Percentiles rank a stretch among this genome's conserved stretches.
These are phyloP conservation scores for Monosporascus sp. DNA, from an alignment of 2,329 filamentous ascomycete genomes.

Conservation along the genomic window DNA sequence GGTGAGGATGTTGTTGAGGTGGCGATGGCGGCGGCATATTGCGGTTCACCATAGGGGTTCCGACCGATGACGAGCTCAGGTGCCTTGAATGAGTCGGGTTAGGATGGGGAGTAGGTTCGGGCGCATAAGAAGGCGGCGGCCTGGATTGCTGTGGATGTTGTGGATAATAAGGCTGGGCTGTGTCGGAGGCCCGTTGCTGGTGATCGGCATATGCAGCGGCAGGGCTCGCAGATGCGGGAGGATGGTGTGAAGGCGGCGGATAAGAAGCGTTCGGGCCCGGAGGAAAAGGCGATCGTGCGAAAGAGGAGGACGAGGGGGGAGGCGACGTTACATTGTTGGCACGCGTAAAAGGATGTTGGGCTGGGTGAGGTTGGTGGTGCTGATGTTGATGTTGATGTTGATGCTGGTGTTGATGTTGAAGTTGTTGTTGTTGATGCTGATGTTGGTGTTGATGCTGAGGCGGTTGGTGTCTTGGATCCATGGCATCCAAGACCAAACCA, in stretches of 20 bases:
- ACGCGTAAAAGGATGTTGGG: slow-evolving; percentile 4
- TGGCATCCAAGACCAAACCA: not conserved
- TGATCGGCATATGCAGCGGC: slow-evolving; percentile 18
- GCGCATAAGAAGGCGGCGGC: slow-evolving; percentile 16
- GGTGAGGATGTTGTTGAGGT: slow-evolving; percentile 18
- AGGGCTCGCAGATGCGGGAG: slow-evolving; percentile 20
- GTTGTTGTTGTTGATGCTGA: not conserved
- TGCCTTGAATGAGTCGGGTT: slow-evolving; percentile 24
- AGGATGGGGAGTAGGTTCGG: slow-evolving; percentile 24
- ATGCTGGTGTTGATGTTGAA: not conserved
- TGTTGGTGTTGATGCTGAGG: not conserved
- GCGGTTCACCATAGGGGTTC: slow-evolving; percentile 18
- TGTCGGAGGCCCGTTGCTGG: slow-evolving; percentile 24
- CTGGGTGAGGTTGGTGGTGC: slow-evolving; percentile 2
- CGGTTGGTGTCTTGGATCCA: not conserved
- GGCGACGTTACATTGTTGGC: slow-evolving; percentile 6
- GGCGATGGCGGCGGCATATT: slow-evolving; percentile 26
- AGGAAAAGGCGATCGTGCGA: slow-evolving; percentile 11
- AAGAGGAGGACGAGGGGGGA: not conserved
- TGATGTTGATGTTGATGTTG: slow-evolving; percentile 2
- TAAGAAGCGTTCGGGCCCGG: slow-evolving; percentile 10
- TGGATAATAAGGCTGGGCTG: slow-evolving; percentile 21
- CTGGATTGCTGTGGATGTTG: slow-evolving; percentile 22
- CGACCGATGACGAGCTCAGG: slow-evolving; percentile 26
- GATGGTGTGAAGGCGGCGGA: slow-evolving; percentile 21